Conservation (phyloP, 805 yeast genomes). For the Starmerella powellii region DNA sequence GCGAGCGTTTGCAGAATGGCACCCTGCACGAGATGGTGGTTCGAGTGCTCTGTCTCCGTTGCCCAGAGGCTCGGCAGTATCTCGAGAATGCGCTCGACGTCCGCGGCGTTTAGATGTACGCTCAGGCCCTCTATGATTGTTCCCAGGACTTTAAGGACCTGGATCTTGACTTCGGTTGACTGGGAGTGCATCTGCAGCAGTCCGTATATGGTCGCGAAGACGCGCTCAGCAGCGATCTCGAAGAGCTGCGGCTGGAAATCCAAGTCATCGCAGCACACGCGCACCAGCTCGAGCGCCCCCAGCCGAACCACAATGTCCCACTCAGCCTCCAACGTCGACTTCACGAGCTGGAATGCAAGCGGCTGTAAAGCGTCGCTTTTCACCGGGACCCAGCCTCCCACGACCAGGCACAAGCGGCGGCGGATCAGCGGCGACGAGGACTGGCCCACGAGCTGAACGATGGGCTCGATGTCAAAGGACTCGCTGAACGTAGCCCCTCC, state of each 20-base stretch:
- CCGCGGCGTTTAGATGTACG: constrained; percentile 17
- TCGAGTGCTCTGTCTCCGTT: constrained; percentile 31
- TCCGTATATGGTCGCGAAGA: constrained; percentile 39
- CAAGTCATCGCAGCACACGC: constrained; percentile 70
- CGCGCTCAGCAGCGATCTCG: constrained; percentile 47
- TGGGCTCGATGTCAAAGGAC: constrained; percentile 38
- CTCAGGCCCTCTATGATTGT: constrained; percentile 35
- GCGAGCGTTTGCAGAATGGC: constrained; percentile 30
- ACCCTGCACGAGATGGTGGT: constrained; percentile 29
- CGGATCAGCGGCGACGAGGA: constrained; percentile 67
- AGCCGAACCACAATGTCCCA: constrained; percentile 68
- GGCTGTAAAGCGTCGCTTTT: constrained; percentile 44
- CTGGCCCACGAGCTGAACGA: constrained; percentile 48
- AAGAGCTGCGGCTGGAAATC: constrained; percentile 63
- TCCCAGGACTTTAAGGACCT: constrained; percentile 54
- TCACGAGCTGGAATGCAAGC: constrained; percentile 45
- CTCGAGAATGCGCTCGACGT: constrained; percentile 26
- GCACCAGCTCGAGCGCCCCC: constrained; percentile 58
- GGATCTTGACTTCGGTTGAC: constrained; percentile 65
- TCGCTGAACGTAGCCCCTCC: constrained; percentile 56
- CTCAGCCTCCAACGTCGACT: constrained; percentile 31
- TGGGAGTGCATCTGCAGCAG: constrained; percentile 39
- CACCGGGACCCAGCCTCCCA: constrained; percentile 69
- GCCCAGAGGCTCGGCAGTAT: constrained; percentile 76
- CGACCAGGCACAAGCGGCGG: constrained; percentile 63